Evolutionary conservation across 495 filamentous ascomycete genomes (phyloP), one percentile per base, ranked within the genome.

Genomic region (Aspergillus conjunctus): DNA sequence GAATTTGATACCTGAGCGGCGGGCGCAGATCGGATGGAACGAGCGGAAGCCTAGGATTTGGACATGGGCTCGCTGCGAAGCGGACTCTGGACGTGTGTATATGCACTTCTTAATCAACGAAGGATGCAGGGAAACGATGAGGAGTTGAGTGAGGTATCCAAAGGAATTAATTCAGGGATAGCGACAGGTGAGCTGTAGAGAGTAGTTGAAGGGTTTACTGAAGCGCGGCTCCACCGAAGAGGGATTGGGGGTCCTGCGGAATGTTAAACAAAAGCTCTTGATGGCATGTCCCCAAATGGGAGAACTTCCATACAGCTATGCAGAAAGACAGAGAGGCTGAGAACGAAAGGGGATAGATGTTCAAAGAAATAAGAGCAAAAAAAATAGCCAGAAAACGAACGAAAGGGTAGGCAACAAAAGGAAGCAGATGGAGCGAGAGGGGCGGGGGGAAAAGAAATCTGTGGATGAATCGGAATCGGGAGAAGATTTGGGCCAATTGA

Each of bases 141-240:
- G 22, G 22, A 53, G 21, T 44, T 34, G 18, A 53, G 21, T 44
- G 30, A 54, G 56, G 31, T 41, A 20, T 21, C 48, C 22, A 63
- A 46, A 30, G 34, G 46, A 12, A 41, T 51, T 26, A 26, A 26
- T 26, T 31, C 51, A 30, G 30, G 18, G n/a, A 51, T n/a, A 63
- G 51, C 51, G 51, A 59, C 18, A 59, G 51, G 54, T 51, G 51
- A 33, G 54, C 50, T 51, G 56, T 59, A 43, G 43, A 39, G 61
- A 54, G 26, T 2, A 51, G 51, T 52, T 58, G 52, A 46, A 54
- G 30, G 44, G 51, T 48, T 51, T 32, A 50, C 51, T 44, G 60
- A 7, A 58, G 45, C 51, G 50, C 50, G 61, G 61, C 33, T 39
- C 61, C 61, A 63, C 58, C 58, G 54, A 60, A 51, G 58, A 60